These are phyloP conservation scores for Aspergillus floridensis DNA, from an alignment of 2,329 filamentous ascomycete genomes.

Conservation along the genomic window DNA sequence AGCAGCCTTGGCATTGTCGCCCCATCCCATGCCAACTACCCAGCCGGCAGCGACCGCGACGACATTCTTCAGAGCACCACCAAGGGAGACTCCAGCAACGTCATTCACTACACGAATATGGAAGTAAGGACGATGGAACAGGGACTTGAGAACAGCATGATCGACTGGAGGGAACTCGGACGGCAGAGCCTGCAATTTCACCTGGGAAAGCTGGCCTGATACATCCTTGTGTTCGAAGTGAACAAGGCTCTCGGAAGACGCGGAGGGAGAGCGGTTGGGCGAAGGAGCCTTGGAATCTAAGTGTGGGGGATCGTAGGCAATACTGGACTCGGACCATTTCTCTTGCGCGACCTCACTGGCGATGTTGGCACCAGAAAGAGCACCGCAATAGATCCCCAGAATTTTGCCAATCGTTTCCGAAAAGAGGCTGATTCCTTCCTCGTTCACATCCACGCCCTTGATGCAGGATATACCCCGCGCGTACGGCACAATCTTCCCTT, in stretches of 20 bases:
- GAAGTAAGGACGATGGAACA: conserved; percentile 97
- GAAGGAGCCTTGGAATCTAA: conserved; percentile 80
- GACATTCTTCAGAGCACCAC: conserved; percentile 94
- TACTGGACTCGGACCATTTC: conserved; percentile 95
- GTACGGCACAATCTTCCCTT: conserved; percentile 85
- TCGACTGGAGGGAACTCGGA: conserved; percentile 81
- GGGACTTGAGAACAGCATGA: conserved; percentile 74
- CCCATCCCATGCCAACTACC: conserved; percentile 93
- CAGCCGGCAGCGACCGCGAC: conserved; percentile 93
- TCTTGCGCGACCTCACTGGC: conserved; percentile 91
- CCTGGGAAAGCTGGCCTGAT: conserved; percentile 64
- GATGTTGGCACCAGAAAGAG: conserved; percentile 93
- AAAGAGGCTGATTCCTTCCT: conserved; percentile 83
- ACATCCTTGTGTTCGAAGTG: conserved; percentile 66
- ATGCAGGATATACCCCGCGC: conserved; percentile 95
- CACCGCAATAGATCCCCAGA: conserved; percentile 93
- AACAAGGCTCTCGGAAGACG: conserved; percentile 50
- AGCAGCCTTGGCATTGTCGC: conserved; percentile 97
- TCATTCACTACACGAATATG: conserved; percentile 91
- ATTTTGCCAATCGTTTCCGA: conserved; percentile 90
- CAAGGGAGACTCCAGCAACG: conserved; percentile 93
- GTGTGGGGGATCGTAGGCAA: conserved; percentile 89
- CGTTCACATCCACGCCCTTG: conserved; percentile 92
- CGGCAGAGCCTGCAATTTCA: conserved; percentile 72
- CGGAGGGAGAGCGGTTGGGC: conserved; percentile 52